Conservation (phyloP, 257 asterid species). For the Penstemon davidsonii region DNA sequence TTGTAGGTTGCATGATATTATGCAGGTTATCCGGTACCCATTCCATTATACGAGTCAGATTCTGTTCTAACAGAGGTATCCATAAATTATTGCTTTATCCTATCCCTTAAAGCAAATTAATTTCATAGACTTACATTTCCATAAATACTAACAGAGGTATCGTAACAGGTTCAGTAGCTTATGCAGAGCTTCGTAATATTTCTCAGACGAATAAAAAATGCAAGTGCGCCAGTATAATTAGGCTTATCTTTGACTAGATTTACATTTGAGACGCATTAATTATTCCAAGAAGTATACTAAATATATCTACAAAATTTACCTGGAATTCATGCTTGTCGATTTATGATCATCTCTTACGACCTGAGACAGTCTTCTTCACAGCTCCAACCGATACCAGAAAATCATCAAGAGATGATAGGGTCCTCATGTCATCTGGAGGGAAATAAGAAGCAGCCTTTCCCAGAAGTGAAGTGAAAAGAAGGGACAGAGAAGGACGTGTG, state of each 20-base stretch:
- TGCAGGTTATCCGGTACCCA: too few relatives aligned
- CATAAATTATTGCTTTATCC: background rate
- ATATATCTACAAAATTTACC: conserved; percentile 46
- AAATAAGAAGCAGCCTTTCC: conserved; percentile 92
- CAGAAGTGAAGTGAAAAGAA: conserved; percentile 68
- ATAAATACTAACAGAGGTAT: background rate
- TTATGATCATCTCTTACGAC: conserved; percentile 54
- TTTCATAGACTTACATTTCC: too few relatives aligned
- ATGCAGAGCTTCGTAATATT: background rate
- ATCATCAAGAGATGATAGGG: conserved; percentile 88
- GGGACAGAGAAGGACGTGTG: conserved; percentile 71
- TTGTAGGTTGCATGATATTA: too few relatives aligned
- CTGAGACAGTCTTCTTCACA: conserved; percentile 92
- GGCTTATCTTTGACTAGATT: background rate
- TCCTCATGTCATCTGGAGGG: conserved; percentile 96
- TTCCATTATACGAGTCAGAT: too few relatives aligned
- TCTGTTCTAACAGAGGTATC: too few relatives aligned
- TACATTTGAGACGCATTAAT: background rate
- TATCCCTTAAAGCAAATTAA: background rate
- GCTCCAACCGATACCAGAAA: conserved; percentile 89
- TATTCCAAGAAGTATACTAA: conserved; percentile 27
- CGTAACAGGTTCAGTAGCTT: background rate
- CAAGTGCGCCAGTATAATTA: background rate
- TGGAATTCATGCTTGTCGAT: conserved; percentile 16
- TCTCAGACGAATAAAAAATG: background rate